Conservation (phyloP, 345 rosid genomes). For the Ceriops zippeliana region DNA sequence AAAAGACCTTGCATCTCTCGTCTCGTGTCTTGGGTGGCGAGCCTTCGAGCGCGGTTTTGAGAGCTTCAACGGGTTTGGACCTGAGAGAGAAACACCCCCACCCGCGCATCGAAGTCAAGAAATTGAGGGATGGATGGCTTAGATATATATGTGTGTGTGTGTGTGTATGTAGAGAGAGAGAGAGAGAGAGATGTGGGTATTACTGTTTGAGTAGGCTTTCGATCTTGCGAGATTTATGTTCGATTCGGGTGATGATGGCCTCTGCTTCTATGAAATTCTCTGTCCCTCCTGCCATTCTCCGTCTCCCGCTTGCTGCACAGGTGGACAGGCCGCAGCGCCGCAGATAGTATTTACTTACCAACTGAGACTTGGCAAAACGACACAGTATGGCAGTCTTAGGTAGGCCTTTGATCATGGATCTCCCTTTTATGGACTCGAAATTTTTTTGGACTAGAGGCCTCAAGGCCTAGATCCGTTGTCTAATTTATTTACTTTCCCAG, state of each 20-base stretch:
- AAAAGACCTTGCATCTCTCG: slow-evolving; percentile 83
- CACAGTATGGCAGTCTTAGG: slow-evolving; percentile 74
- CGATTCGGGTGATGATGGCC: slow-evolving; percentile 83
- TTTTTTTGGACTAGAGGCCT: slow-evolving; percentile 65
- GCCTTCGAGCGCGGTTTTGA: slow-evolving; percentile 90
- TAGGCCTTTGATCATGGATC: slow-evolving; percentile 57
- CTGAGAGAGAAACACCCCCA: neutral
- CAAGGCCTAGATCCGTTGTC: slow-evolving; percentile 14
- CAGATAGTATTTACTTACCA: no score
- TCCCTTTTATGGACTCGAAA: slow-evolving; percentile 70
- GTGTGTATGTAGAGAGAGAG: neutral
- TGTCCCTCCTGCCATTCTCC: slow-evolving; percentile 41
- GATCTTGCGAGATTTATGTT: slow-evolving; percentile 82
- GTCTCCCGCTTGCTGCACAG: neutral
- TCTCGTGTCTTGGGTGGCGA: slow-evolving; percentile 78
- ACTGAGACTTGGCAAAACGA: no score
- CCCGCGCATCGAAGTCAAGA: neutral
- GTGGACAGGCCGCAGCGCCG: no score
- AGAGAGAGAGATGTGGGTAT: neutral
- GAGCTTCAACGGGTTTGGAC: slow-evolving; percentile 68
- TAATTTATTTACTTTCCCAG: neutral
- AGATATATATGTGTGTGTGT: neutral
- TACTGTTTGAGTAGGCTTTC: slow-evolving; percentile 88
- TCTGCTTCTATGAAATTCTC: slow-evolving; percentile 68
- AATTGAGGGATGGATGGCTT: neutral